Conservation (phyloP, 768 basidiomycete genomes). For the Phanerodontia chrysosporium region DNA sequence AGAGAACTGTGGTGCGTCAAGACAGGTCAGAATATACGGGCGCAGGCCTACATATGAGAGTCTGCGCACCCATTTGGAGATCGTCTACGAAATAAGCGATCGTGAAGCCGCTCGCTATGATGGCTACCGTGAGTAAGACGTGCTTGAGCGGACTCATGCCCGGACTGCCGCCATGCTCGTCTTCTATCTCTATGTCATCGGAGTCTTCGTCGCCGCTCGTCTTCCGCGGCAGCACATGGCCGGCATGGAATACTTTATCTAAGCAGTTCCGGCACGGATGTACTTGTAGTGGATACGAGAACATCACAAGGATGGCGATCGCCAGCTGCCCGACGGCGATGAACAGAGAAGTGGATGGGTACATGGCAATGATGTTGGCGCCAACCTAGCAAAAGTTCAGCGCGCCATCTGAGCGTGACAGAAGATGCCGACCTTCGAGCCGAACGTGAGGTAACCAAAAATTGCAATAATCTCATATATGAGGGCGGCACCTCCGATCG, state of each 20-base stretch:
- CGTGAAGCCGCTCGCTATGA: slow-evolving; percentile 61
- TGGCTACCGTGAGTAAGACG: slow-evolving; percentile 59
- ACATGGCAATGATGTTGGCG: slow-evolving; percentile 93
- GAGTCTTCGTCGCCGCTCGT: slow-evolving; percentile 30
- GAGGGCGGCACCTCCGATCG: slow-evolving; percentile 79
- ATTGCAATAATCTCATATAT: slow-evolving; percentile 87
- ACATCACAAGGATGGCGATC: slow-evolving; percentile 84
- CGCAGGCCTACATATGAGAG: not conserved
- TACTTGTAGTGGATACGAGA: slow-evolving; percentile 93
- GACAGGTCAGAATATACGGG: slow-evolving; percentile 8
- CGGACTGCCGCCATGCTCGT: slow-evolving; percentile 49
- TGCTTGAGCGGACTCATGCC: slow-evolving; percentile 73
- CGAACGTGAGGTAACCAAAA: slow-evolving; percentile 92
- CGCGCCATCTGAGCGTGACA: not conserved
- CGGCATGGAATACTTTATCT: slow-evolving; percentile 77
- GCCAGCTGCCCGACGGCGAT: slow-evolving; percentile 92
- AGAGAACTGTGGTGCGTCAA: slow-evolving; percentile 57
- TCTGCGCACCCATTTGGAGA: slow-evolving; percentile 62
- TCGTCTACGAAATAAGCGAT: slow-evolving; percentile 79
- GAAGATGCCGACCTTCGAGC: slow-evolving; percentile 56
- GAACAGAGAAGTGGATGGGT: slow-evolving; percentile 84
- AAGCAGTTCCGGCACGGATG: slow-evolving; percentile 90
- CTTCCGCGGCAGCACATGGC: slow-evolving; percentile 27
- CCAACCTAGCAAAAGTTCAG: slow-evolving; percentile 52
- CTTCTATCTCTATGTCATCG: slow-evolving; percentile 42